Conservation (phyloP, 768 basidiomycete species). For the Lentinus tigrinus region DNA sequence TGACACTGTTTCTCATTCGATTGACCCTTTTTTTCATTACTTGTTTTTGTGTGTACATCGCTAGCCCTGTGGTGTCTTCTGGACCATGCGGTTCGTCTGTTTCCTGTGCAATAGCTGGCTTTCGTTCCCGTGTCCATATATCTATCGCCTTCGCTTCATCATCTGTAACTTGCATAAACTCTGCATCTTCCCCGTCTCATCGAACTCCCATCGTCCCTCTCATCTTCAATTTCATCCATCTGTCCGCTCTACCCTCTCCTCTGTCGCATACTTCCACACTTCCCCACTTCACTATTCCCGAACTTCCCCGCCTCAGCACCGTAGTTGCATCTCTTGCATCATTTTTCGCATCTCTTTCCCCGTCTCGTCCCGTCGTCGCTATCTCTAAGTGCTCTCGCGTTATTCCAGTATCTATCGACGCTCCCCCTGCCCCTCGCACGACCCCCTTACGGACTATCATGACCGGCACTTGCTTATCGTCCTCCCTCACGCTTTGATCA, state of each 20-base stretch:
- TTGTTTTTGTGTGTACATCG: background rate
- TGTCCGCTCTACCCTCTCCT: background rate
- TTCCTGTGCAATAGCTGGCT: slow-evolving; percentile 6
- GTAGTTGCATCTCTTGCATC: background rate
- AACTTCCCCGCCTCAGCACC: background rate
- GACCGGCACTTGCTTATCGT: slow-evolving; percentile 12
- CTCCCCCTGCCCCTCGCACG: slow-evolving; percentile 21
- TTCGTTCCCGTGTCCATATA: slow-evolving; percentile 12
- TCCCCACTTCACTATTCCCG: background rate
- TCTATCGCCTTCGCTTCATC: slow-evolving; percentile 4
- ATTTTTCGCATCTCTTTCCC: background rate
- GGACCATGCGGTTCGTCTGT: slow-evolving; percentile 5
- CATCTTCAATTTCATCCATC: slow-evolving; percentile 2
- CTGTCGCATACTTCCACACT: background rate
- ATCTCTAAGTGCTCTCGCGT: slow-evolving; percentile 21
- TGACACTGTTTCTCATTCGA: background rate
- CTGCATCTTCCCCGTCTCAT: background rate
- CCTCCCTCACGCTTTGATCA: slow-evolving; percentile 17
- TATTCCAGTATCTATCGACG: slow-evolving; percentile 23
- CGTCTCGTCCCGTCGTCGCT: slow-evolving; percentile 17
- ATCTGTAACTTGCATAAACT: background rate
- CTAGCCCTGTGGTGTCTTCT: background rate
- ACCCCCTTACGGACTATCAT: slow-evolving; percentile 15
- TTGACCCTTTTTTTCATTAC: background rate
- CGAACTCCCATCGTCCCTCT: background rate